Evolutionary conservation across 2,329 filamentous ascomycete species (phyloP), one percentile per base, ranked within the genome.

Genomic region (Colletotrichum viniferum): DNA sequence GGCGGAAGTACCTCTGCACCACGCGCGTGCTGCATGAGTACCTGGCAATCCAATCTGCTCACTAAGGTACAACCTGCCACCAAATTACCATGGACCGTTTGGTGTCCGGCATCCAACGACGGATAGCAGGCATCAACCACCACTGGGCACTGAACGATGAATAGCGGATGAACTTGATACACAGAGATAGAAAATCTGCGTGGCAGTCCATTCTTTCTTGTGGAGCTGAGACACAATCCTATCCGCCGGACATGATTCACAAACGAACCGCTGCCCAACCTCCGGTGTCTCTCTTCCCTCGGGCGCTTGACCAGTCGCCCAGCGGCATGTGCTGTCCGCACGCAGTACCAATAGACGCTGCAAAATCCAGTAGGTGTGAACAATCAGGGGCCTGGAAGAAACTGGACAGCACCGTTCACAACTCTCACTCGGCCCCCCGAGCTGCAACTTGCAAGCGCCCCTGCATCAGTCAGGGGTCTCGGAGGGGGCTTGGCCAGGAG

Each of bases 141-240:
- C 56, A 60, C 16, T n/a, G 26, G 21, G 56, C 26, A 61, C 26
- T 61, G 26, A 61, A 32, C 24, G 26, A n/a, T 61, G 58, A n/a
- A 34, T 21, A 61, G 34, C 60, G 30, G 60, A 63, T 38, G 60
- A 38, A 52, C 48, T 34, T 36, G 61, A 71, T 48, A 69, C 60
- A 13, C 9, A 48, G 38, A 48, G 13, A 26, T 5, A 30, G 14
- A 12, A 18, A 28, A 28, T 14, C 13, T 34, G 14, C 30, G 58
- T 34, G 48, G 63, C 64, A 21, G 62, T 69, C 69, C 73, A 75
- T 75, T 75, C 62, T 68, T 75, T 72, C 38, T 28, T 52, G 73
- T 58, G 69, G 73, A 28, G 30, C 73, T 36, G 73, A 75, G 72
- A 72, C 69, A 68, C 16, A 18, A 6, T 30, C 26, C 24, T 32